These are phyloP conservation scores for Plectosphaerella plurivora DNA, from an alignment of 2,329 filamentous ascomycete genomes.

Conservation along the genomic window DNA sequence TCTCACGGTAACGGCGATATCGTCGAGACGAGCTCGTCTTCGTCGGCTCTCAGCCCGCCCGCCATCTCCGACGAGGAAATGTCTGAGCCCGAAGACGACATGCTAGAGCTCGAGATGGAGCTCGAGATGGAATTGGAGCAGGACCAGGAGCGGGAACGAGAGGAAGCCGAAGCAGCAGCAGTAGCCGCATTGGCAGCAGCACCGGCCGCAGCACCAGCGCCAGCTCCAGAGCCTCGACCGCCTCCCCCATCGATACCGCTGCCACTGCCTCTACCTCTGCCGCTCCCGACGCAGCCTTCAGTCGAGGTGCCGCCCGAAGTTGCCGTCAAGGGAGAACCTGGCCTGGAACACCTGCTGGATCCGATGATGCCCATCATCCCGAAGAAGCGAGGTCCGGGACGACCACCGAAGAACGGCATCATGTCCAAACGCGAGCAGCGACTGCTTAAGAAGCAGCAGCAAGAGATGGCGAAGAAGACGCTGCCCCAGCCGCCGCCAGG, in stretches of 20 bases:
- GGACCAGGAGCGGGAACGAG: constrained; percentile 17
- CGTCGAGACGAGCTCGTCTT: constrained; percentile 50
- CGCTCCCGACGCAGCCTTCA: background rate
- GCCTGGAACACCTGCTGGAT: constrained; percentile 30
- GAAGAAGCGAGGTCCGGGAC: constrained; percentile 71
- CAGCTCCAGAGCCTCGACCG: too few relatives aligned
- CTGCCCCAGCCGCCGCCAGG: constrained; percentile 39
- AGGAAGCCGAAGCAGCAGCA: constrained; percentile 6
- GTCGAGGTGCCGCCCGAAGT: constrained; percentile 4
- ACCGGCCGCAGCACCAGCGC: too few relatives aligned
- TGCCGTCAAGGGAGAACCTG: constrained; percentile 20
- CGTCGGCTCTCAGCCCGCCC: constrained; percentile 39
- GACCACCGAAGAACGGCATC: constrained; percentile 77
- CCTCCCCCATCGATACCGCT: background rate
- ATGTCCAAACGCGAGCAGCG: constrained; percentile 75
- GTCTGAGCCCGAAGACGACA: constrained; percentile 19
- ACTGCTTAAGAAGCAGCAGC: constrained; percentile 54
- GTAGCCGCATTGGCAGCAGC: constrained; percentile 15
- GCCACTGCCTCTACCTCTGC: background rate
- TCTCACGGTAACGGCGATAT: constrained; percentile 52
- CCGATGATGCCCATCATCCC: constrained; percentile 33
- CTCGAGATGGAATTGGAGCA: constrained; percentile 16
- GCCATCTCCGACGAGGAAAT: constrained; percentile 31
- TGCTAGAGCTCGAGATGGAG: constrained; percentile 21
- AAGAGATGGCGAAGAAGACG: constrained; percentile 48